Evolutionary conservation across 441 rosid species (phyloP), one percentile per base, ranked within the genome.

Genomic region (Erodium moschatum): DNA sequence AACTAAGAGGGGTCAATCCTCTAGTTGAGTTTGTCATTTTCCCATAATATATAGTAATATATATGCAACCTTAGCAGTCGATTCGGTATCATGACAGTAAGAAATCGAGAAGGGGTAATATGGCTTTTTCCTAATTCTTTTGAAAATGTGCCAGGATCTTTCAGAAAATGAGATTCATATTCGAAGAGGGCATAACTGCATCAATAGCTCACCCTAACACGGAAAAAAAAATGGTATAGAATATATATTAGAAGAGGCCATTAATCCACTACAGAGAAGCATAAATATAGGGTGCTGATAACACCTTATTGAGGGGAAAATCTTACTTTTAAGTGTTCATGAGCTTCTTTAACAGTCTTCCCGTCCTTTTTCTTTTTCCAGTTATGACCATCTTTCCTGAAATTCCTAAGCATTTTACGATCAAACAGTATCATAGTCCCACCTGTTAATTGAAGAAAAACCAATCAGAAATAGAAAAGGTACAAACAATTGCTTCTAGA

Each of bases 281-380:
- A 54, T 54, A 50, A 0, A 50, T 54, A 54, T 54, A 15, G 61
- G 61, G 10, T 18, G 27, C 46, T 46, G 60, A 58, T 27, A 68
- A 71, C 46, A 68, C 60, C 6, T 62, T 40, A 64, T 24, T 48
- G 66, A 70, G 56, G 4, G 46, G 74, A 74, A 78, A 72, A 11
- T 16, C 89, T 75, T 77, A 91, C 99, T 83, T 91, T 94, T 48
- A 94, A 82, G 83, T 91, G 99, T 81, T 91, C 99, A 21, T 94
- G 99, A 79, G 99, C 99, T 84, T 94, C 99, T 78, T 91, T 94
- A 67, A 91, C 85, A 1, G 97, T 94, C 87, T 87, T 94, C 72
- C 99, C 99, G 75, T 94, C 99, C 61, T 87, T 89, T 75, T 94
- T 94, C 94, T 91, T 94, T 85, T 91, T 94, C 99, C 99, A 94